A percentile compares a stretch with the other conserved stretches of the same genome.
phyloP scores from a whole-genome alignment of 805 yeast species.

The Candida boleticola region DNA sequence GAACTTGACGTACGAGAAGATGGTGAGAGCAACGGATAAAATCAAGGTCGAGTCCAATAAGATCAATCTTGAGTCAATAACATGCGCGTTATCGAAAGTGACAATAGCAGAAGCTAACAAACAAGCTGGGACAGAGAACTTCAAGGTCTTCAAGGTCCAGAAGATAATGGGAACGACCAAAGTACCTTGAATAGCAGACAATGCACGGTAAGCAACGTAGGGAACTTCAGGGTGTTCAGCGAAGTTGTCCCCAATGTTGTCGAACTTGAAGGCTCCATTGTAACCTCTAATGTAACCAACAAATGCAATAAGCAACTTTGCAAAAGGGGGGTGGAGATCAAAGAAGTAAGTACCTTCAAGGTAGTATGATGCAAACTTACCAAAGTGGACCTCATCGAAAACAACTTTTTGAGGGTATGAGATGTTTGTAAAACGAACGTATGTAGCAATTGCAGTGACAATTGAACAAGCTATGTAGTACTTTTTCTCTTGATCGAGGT shows the following conservation, averaged over 20 bases:
- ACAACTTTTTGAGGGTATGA: constrained; percentile 73
- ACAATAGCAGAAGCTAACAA: constrained; percentile 73
- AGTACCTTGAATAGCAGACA: constrained; percentile 79
- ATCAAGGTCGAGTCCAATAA: constrained; percentile 88
- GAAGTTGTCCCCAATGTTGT: constrained; percentile 82
- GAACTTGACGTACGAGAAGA: constrained; percentile 77
- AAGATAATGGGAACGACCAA: constrained; percentile 82
- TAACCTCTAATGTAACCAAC: constrained; percentile 89
- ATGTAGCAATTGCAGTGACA: constrained; percentile 44
- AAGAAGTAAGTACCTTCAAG: constrained; percentile 88
- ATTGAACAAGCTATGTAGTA: constrained; percentile 33
- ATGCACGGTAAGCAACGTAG: constrained; percentile 75
- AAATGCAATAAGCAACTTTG: constrained; percentile 85
- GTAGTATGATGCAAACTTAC: constrained; percentile 82
- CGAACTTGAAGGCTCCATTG: constrained; percentile 90
- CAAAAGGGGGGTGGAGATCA: constrained; percentile 98
- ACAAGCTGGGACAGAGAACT: constrained; percentile 76
- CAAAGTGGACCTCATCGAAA: constrained; percentile 85
- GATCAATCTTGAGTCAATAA: constrained; percentile 86
- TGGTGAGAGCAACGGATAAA: constrained; percentile 76
- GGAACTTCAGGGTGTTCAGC: constrained; percentile 72
- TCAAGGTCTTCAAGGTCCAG: constrained; percentile 80
- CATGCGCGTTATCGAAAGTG: constrained; percentile 86
- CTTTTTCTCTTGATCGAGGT: constrained; percentile 9
- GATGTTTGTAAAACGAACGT: constrained; percentile 59